Evolutionary conservation across 148 eudicot genomes (phyloP).

Genomic region (Camellia granthamiana): DNA sequence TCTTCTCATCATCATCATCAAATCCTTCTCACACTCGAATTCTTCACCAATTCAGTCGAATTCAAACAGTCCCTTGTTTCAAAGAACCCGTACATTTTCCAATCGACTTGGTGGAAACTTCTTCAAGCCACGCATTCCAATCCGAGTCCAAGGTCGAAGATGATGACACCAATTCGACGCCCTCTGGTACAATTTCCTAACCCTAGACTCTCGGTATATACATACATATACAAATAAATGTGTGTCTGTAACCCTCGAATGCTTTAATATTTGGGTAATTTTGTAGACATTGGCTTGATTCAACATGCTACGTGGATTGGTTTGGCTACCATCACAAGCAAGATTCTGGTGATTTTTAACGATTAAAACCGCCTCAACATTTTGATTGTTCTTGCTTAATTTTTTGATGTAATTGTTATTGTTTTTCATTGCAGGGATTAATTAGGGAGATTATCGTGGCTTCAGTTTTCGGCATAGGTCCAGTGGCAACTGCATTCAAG

Average conservation of each 20-base stretch:
- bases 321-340: slow-evolving; percentile 17
- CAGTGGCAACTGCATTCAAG: slow-evolving; percentile 20
- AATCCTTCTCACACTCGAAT: background rate
- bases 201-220: background rate
- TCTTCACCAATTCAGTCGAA: background rate
- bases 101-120: background rate
- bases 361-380: background rate
- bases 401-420: background rate
- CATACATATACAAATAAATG: background rate
- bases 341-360: slow-evolving; percentile 13
- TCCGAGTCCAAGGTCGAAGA: background rate
- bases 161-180: too few relatives aligned
- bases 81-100: background rate
- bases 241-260: background rate
- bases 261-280: background rate
- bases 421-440: slow-evolving; percentile 8
- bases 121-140: background rate
- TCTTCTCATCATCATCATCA: background rate
- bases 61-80: background rate
- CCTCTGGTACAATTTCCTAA: background rate
- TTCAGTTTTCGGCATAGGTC: slow-evolving; percentile 17
- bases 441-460: slow-evolving; percentile 12
- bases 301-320: slow-evolving; percentile 13
- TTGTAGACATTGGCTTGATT: background rate
- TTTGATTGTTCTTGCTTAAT: background rate